A percentile compares a stretch with the other conserved stretches of the same genome.
Evolutionary conservation across 805 yeast species (phyloP).

Genomic region (Starmerella lactis-condensi): DNA sequence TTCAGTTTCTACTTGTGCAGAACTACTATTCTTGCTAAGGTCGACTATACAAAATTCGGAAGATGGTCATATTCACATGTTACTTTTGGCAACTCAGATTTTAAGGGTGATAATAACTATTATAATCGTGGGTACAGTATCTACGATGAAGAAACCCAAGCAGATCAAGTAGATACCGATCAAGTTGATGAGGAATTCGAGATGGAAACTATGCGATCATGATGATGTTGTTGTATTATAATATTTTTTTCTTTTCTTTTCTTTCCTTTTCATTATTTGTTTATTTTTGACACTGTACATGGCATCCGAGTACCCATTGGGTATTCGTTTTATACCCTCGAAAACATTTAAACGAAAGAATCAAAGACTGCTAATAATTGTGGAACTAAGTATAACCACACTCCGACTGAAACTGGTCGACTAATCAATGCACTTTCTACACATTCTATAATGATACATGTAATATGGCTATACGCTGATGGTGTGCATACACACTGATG

Average conservation of each 20-base stretch:
- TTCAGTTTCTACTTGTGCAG: constrained; percentile 51
- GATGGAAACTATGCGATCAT: constrained; percentile 2
- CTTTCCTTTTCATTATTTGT: constrained; percentile 1
- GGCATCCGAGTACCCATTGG: too few species aligned
- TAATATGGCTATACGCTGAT: too few species aligned
- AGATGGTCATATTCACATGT: constrained; percentile 28
- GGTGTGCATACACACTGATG: too few species aligned
- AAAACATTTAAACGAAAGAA: not conserved
- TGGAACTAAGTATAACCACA: not conserved
- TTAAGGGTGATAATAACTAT: not conserved
- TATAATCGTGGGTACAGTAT: constrained; percentile 4
- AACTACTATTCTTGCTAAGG: constrained; percentile 42
- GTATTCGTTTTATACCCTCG: too few species aligned
- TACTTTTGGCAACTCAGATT: constrained; percentile 15
- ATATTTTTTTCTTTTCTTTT: not conserved
- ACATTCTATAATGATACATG: too few species aligned
- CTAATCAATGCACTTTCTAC: too few species aligned
- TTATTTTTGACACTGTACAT: not conserved
- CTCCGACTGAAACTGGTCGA: too few species aligned
- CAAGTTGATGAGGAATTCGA: constrained; percentile 5
- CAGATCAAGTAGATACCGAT: constrained; percentile 5
- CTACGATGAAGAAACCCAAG: constrained; percentile 11
- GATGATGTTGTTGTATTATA: not conserved
- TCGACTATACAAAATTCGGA: constrained; percentile 23
- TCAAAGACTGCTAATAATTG: not conserved